These are phyloP conservation scores for Leccinum barrowsii DNA, from an alignment of 768 basidiomycete genomes.

Conservation along the genomic window DNA sequence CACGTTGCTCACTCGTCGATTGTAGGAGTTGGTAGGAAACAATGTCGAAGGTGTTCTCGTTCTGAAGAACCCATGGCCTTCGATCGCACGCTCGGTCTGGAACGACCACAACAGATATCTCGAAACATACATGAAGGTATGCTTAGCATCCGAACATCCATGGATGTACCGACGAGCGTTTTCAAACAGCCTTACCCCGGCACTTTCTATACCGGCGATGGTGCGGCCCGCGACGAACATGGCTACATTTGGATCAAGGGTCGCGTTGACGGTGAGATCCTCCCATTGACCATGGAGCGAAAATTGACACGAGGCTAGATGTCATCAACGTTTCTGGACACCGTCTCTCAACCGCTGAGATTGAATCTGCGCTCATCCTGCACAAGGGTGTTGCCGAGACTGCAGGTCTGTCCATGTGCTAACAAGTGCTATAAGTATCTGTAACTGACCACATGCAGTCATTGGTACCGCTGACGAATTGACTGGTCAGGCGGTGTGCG, in stretches of 20 bases:
- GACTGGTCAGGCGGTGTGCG: conserved; percentile 91
- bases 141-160: conserved; percentile 7
- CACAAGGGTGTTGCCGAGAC: conserved; percentile 97
- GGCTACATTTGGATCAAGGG: conserved; percentile 99
- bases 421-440: neutral
- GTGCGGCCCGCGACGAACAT: conserved; percentile 88
- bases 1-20: neutral
- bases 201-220: conserved; percentile 95
- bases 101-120: conserved; percentile 86
- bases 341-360: conserved; percentile 94
- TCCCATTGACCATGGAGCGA: neutral
- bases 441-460: conserved; percentile 37
- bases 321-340: conserved; percentile 99
- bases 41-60: conserved; percentile 89
- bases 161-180: conserved; percentile 38
- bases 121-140: conserved; percentile 68
- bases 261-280: conserved; percentile 77
- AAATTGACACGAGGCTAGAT: conserved; percentile 42
- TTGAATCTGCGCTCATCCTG: conserved; percentile 93
- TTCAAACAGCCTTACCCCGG: conserved; percentile 71
- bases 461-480: conserved; percentile 85
- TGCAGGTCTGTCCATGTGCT: conserved; percentile 45
- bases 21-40: conserved; percentile 66
- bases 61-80: conserved; percentile 88
- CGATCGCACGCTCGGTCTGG: conserved; percentile 89